Percentiles rank a stretch among this genome's conserved stretches.
Evolutionary conservation across 176 grass and related monocot species (phyloP).

Genomic region (Aechmea fasciata): DNA sequence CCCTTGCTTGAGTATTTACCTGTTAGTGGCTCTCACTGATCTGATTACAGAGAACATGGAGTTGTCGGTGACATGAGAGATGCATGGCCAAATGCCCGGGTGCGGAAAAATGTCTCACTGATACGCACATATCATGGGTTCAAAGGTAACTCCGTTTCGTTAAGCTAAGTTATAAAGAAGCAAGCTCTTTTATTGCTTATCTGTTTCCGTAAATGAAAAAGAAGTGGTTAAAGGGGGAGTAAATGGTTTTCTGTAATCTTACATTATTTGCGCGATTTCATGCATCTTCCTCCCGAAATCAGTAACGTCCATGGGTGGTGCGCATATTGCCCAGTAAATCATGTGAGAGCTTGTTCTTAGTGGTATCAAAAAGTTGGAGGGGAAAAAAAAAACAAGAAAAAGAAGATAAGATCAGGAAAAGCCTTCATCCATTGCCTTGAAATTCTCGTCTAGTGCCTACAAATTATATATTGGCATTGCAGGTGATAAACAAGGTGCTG

Average conservation of each 20-base stretch:
- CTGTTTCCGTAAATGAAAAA: not conserved
- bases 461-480: not conserved
- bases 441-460: not conserved
- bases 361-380: too few species aligned
- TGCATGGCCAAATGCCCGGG: slow-evolving; percentile 95
- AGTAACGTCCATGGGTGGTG: too few species aligned
- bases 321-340: too few species aligned
- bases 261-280: too few species aligned
- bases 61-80: slow-evolving; percentile 99
- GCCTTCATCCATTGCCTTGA: not conserved
- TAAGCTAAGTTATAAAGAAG: not conserved
- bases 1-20: too few species aligned
- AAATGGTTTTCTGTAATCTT: too few species aligned
- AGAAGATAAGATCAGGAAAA: too few species aligned
- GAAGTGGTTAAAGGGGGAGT: too few species aligned
- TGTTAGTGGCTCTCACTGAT: slow-evolving; percentile 2
- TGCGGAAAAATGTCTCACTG: slow-evolving; percentile 87
- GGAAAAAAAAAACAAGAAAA: too few species aligned
- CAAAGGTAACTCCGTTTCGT: slow-evolving; percentile 50
- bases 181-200: not conserved
- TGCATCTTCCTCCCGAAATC: not conserved
- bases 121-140: slow-evolving; percentile 99
- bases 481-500: slow-evolving; percentile 96
- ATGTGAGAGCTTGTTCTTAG: too few species aligned
- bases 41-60: slow-evolving; percentile 76